Evolutionary conservation across 345 rosid genomes (phyloP), one percentile per base, ranked within the genome.

Genomic region (Conringia planisiliqua): DNA sequence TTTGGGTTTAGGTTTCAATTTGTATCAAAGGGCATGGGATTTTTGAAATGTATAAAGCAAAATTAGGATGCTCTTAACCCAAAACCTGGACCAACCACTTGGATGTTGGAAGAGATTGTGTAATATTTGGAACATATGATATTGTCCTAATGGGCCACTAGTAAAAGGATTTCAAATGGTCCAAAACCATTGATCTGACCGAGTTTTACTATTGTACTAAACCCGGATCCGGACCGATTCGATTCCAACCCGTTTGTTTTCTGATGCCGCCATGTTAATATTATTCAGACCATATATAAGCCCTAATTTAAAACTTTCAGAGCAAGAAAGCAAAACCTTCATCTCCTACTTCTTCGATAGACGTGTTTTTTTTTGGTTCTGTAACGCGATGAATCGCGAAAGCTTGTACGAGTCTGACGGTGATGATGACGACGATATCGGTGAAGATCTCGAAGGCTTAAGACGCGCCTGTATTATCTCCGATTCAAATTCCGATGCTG

Each of bases 381-480:
- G 0, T 66, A 7, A 20, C 33, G 44, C 57, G 17, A 85, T 83
- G 86, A 78, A 82, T 59, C 62, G 22, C 12, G 47, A 62, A 44
- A 40, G 9, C 30, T 39, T 20, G 24, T 66, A 29, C 79, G 85
- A 73, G 50, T 77, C 68, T 32, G 81, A 27, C 58, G 32, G 3
- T 12, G 66, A 76, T 22, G 87, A 68, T 5, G 68, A 18, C 46
- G 85, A 78, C 56, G 83, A 77, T 7, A 85, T 92, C 26, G 77
- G 77, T 1, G 90, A 87, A 59, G 97, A 88, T 76, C 71, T 90
- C 80, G 96, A 90, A 58, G 91, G 89, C 42, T 81, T 92, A 48
- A 73, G 87, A 70, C 85, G 81, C 57, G 96, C 96, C 26, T 92
- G 94, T 80, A 44, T 82, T 16, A 55, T 80, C 38, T 52, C 90